Evolutionary conservation across 345 rosid species (phyloP).

Genomic region (Dipteronia sinensis): DNA sequence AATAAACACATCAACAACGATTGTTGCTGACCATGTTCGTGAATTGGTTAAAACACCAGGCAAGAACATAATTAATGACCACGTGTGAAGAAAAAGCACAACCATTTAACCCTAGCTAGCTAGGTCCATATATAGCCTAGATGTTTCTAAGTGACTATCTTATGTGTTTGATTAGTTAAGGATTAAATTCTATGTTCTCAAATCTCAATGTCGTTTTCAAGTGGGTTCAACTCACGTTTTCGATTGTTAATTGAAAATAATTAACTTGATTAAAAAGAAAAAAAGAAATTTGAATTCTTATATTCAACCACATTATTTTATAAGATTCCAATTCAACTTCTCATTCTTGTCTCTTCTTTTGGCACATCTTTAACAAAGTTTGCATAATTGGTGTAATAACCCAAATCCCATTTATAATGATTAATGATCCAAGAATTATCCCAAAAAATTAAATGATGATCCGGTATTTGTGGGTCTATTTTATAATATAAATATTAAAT

Average conservation of each 20-base stretch:
- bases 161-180: neutral
- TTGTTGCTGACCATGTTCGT: neutral
- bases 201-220: neutral
- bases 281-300: neutral
- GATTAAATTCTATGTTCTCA: neutral
- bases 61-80: neutral
- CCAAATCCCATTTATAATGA: neutral
- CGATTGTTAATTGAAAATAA: neutral
- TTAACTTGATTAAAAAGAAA: neutral
- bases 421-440: neutral
- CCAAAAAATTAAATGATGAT: slow-evolving; percentile 17
- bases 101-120: neutral
- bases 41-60: neutral
- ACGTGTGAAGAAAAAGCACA: neutral
- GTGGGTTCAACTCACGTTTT: neutral
- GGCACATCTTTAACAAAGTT: slow-evolving; percentile 18
- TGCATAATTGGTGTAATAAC: slow-evolving; percentile 13
- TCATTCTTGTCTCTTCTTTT: slow-evolving; percentile 27
- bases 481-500: neutral
- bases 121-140: neutral
- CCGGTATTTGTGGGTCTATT: slow-evolving; percentile 33
- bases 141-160: neutral
- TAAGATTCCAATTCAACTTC: neutral
- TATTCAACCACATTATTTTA: no score
- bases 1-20: no score